These are phyloP conservation scores for Ustilago cynodontis DNA, from an alignment of 1,284 basidiomycete genomes.

Conservation along the genomic window DNA sequence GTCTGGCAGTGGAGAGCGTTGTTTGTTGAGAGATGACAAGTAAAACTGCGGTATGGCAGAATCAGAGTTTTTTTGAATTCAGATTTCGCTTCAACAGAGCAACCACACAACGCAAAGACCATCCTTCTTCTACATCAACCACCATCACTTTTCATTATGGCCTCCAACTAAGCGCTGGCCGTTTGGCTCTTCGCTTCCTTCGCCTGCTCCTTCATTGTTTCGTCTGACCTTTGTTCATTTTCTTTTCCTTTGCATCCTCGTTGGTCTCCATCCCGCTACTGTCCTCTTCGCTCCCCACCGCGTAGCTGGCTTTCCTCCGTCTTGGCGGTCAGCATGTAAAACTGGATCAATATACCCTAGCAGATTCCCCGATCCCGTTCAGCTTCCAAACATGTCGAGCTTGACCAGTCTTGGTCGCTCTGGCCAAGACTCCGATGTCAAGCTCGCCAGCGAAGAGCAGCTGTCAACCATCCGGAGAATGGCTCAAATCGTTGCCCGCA, in stretches of 20 bases:
- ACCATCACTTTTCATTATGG: constrained; percentile 29
- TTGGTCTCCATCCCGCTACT: not conserved
- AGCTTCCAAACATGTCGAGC: constrained; percentile 26
- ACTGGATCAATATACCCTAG: not conserved
- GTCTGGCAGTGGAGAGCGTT: not conserved
- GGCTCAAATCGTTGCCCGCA: constrained; percentile 89
- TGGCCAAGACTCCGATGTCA: constrained; percentile 41
- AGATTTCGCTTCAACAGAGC: too few relatives aligned
- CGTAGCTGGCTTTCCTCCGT: not conserved
- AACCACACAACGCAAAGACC: not conserved
- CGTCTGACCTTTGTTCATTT: constrained; percentile 24
- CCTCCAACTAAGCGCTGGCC: constrained; percentile 15
- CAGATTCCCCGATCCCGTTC: not conserved
- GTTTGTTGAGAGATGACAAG: not conserved
- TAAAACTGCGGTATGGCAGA: constrained; percentile 7
- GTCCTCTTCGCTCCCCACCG: constrained; percentile 4
- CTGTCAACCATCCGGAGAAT: constrained; percentile 72
- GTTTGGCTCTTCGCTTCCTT: not conserved
- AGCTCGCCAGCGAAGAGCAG: constrained; percentile 59
- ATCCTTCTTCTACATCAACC: constrained; percentile 2
- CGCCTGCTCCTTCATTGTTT: constrained; percentile 7
- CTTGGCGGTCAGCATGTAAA: not conserved
- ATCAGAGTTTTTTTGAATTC: not conserved
- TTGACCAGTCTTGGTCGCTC: constrained; percentile 32
- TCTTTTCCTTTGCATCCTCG: not conserved